Evolutionary conservation across 2,329 filamentous ascomycete genomes (phyloP), one percentile per base, ranked within the genome.

Genomic region (Exserohilum rostratum): DNA sequence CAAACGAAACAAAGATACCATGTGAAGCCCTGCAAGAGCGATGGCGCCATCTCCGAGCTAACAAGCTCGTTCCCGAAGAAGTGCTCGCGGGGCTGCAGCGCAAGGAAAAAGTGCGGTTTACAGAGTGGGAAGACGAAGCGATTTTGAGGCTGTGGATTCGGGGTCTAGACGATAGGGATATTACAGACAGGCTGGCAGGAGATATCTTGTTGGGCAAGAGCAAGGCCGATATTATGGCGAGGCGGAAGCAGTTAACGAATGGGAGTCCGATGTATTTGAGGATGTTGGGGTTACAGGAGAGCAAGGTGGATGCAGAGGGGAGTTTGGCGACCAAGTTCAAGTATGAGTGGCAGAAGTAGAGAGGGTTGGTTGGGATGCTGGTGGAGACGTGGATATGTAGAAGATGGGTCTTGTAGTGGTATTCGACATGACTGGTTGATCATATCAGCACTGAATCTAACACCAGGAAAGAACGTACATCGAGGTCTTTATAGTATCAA

Each of bases 11-110:
- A 7, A 4, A 25, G 22, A 4, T 25, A 7, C 4, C 22, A 7
- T 7, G 4, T 4, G 22, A 25, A 25, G 22, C 22, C 22, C 4
- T 25, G 22, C 22, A 25, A 7, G 22, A 25, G 22, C 22, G 22
- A 25, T 25, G 22, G 22, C 22, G 22, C 22, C 7, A 25, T 25
- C 22, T 25, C 22, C 4, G 7, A 7, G 37, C 35, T 6, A 33
- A 22, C 11, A 58, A 53, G 17, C 39, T 29, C 30, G 58, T 60
- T 3, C 55, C 55, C 3, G 48, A 50, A 13, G 43, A 51, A 10
- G 55, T 58, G 0, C 22, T 58, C 7, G 45, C 34, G 5, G 29
- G 47, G 15, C 43, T 29, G 30, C 34, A 31, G 18, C 39, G 42
- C n/a, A 55, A 51, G 30, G 25, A 7, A 2, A 13, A 49, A 13